Evolutionary conservation across 2,329 filamentous ascomycete species (phyloP), one percentile per base, ranked within the genome.

Genomic region (Sordariomycetes sp.): DNA sequence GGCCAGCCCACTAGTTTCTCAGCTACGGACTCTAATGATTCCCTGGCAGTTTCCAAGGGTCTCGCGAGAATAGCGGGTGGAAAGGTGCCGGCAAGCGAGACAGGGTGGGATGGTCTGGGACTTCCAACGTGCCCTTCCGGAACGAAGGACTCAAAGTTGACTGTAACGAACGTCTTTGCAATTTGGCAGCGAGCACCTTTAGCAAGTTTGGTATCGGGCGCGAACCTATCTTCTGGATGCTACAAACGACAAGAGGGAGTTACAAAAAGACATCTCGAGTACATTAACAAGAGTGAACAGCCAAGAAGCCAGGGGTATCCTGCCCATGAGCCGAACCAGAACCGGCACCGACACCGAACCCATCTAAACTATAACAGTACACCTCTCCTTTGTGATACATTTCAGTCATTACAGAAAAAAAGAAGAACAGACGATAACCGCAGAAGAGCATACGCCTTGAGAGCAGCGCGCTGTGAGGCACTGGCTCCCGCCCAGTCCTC

Each of bases 1-100:
- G 86, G 90, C 69, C 75, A 85, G 55, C 90, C 86, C 70, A 66
- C 60, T 0, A 76, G 71, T 0, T 82, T 79, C 61, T 62, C 62
- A 28, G 61, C 70, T 10, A 65, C 69, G 28, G 75, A 80, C 63
- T 61, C 82, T 20, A 78, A 82, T 62, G 66, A 78, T 24, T 77
- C 72, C 12, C 67, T 73, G 1, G 63, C 65, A 4, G 75, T 72
- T 1, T 82, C 81, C 64, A 66, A 73, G 60, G 63, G 66, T 61
- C 63, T 80, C 53, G 78, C 68, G 22, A 69, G 68, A 20, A 55
- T 67, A 7, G 63, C 59, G 22, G 12, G 64, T 36, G 64, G 65
- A 2, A 63, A 67, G 0, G 59, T 59, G 15, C 39, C 53, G 15
- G 66, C 57, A 2, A 60, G 45, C 69, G 68, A 67, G 61, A 64